Evolutionary conservation across 2,329 filamentous ascomycete species (phyloP).

Genomic region (Aspergillus glaucus): DNA sequence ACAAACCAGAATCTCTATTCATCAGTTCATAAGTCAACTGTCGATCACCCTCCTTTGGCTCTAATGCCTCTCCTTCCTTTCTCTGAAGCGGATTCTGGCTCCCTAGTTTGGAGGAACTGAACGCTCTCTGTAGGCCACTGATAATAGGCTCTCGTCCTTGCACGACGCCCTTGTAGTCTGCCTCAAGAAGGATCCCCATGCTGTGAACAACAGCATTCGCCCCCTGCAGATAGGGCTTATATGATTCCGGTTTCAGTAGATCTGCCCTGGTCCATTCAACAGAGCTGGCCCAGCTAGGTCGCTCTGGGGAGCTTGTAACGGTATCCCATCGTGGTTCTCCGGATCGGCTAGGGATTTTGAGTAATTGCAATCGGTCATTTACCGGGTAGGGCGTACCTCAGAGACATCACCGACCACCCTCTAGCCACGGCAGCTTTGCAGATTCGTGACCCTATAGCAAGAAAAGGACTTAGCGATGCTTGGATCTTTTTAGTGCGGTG

Average conservation of each 20-base stretch:
- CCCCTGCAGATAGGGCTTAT: conserved; percentile 66
- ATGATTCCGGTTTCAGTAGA: conserved; percentile 75
- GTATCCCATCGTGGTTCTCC: conserved; percentile 80
- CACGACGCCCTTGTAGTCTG: conserved; percentile 92
- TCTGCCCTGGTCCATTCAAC: conserved; percentile 87
- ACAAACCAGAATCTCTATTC: conserved; percentile 71
- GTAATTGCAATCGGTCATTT: conserved; percentile 3
- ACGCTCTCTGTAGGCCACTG: conserved; percentile 69
- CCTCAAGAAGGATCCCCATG: conserved; percentile 93
- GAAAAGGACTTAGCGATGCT: neutral
- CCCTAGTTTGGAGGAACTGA: conserved; percentile 57
- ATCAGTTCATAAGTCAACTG: conserved; percentile 94
- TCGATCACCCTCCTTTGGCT: conserved; percentile 60
- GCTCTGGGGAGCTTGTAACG: conserved; percentile 62
- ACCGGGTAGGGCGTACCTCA: conserved; percentile 57
- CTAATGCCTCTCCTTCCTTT: conserved; percentile 53
- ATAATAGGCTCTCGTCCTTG: conserved; percentile 78
- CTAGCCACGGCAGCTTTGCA: conserved; percentile 80
- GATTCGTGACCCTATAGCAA: conserved; percentile 60
- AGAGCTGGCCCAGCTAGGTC: conserved; percentile 73
- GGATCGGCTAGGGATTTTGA: conserved; percentile 60
- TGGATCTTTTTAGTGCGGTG: neutral
- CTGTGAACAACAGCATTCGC: conserved; percentile 86
- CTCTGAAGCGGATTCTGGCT: conserved; percentile 66
- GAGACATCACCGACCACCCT: conserved; percentile 87